A percentile compares a stretch with the other conserved stretches of the same genome.
Evolutionary conservation across 2,329 filamentous ascomycete species (phyloP).

Genomic region (Colletotrichum siamense): DNA sequence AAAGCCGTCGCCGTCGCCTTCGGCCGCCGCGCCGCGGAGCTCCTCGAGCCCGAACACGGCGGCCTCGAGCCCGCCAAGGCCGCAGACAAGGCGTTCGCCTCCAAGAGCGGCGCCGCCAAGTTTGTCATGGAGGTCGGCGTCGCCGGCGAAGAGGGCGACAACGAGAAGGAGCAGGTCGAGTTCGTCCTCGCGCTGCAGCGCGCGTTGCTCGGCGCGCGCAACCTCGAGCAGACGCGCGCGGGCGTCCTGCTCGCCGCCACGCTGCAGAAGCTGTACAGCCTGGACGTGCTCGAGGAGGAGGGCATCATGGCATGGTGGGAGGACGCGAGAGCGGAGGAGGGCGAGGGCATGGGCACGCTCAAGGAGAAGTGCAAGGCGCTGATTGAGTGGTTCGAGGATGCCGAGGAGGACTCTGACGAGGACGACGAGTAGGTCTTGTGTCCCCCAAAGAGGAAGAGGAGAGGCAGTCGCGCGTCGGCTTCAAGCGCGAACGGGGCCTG

Average conservation of each 20-base stretch:
- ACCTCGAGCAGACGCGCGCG: conserved; percentile 53
- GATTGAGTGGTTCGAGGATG: conserved; percentile 84
- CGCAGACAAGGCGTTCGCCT: conserved; percentile 65
- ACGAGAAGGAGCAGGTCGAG: conserved; percentile 81
- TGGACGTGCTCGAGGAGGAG: conserved; percentile 88
- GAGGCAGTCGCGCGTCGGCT: neutral
- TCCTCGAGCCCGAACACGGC: conserved; percentile 59
- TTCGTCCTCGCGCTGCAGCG: conserved; percentile 83
- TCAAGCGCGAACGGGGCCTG: neutral
- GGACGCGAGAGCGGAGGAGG: conserved; percentile 70
- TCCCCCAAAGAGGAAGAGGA: neutral
- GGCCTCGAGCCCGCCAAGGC: conserved; percentile 67
- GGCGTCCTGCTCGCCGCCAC: conserved; percentile 76
- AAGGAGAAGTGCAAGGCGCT: conserved; percentile 78
- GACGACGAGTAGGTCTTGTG: conserved; percentile 26
- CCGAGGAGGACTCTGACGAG: conserved; percentile 62
- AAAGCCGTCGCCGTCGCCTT: conserved; percentile 86
- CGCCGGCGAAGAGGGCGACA: conserved; percentile 66
- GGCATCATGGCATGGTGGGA: conserved; percentile 90
- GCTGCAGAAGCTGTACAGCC: conserved; percentile 83
- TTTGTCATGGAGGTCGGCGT: conserved; percentile 67
- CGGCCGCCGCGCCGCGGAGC: conserved; percentile 78
- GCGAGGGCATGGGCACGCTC: conserved; percentile 72
- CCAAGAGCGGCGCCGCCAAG: conserved; percentile 55
- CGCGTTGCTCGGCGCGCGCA: conserved; percentile 72